These are phyloP conservation scores for Podochytrium sp. DNA, from an alignment of 192 early-diverging fungal species.

Conservation along the genomic window DNA sequence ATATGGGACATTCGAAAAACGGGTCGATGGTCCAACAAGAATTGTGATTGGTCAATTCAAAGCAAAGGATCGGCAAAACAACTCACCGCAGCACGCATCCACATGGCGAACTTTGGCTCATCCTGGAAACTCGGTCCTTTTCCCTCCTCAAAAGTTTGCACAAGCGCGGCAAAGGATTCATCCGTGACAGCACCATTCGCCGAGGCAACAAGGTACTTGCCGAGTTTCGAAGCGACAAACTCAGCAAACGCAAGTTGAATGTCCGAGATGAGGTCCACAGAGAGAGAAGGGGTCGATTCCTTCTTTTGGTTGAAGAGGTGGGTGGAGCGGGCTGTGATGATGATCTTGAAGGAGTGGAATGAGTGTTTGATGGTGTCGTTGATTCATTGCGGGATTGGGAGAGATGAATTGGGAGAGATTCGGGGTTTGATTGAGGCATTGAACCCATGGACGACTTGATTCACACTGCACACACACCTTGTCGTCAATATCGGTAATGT, in stretches of 20 bases:
- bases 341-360: slow-evolving; percentile 50
- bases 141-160: slow-evolving; percentile 9
- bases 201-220: slow-evolving; percentile 9
- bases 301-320: slow-evolving; percentile 69
- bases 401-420: not conserved
- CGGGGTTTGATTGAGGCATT: not conserved
- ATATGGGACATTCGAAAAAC: no score
- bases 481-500: slow-evolving; percentile 99
- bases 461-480: no score
- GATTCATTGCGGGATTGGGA: not conserved
- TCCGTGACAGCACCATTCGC: slow-evolving; percentile 22
- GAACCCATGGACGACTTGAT: no score
- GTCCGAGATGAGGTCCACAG: slow-evolving; percentile 55
- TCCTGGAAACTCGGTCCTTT: slow-evolving; percentile 29
- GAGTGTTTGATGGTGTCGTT: not conserved
- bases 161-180: slow-evolving; percentile 54
- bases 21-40: no score
- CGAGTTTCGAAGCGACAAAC: slow-evolving; percentile 52
- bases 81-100: slow-evolving; percentile 70
- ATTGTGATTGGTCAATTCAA: no score
- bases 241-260: slow-evolving; percentile 63
- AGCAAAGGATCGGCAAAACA: not conserved
- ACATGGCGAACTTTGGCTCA: slow-evolving; percentile 78
- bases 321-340: slow-evolving; percentile 84
- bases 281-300: slow-evolving; percentile 41